Conservation (phyloP, 2,329 filamentous ascomycete genomes). For the Botrytis elliptica region DNA sequence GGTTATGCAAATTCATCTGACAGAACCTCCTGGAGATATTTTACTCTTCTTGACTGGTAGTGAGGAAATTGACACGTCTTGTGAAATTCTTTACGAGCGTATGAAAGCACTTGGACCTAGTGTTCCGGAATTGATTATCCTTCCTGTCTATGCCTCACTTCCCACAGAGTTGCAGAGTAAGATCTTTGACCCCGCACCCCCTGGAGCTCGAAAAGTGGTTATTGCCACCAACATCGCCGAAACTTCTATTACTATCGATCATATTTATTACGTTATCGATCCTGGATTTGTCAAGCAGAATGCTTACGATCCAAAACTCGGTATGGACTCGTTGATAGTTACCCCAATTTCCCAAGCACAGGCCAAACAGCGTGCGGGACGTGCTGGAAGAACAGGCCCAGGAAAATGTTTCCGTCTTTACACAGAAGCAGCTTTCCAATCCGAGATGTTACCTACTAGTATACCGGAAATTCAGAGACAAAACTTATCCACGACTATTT, state of each 20-base stretch:
- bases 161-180: constrained; percentile 90
- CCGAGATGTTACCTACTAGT: constrained; percentile 93
- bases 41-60: constrained; percentile 96
- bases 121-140: constrained; percentile 86
- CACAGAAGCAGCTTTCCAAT: constrained; percentile 92
- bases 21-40: constrained; percentile 89
- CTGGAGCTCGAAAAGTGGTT: constrained; percentile 85
- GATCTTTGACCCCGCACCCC: constrained; percentile 91
- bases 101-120: constrained; percentile 93
- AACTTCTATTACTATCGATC: constrained; percentile 95
- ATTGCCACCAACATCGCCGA: constrained; percentile 99
- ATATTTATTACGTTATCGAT: constrained; percentile 96
- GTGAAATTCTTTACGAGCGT: constrained; percentile 87
- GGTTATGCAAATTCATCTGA: constrained; percentile 97
- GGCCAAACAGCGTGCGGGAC: constrained; percentile 88
- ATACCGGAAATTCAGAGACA: constrained; percentile 96
- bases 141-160: constrained; percentile 94
- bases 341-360: constrained; percentile 97
- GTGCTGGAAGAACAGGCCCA: constrained; percentile 90
- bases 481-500: constrained; percentile 87
- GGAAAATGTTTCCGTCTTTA: constrained; percentile 96
- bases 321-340: constrained; percentile 95
- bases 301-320: constrained; percentile 92
- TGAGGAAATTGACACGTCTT: constrained; percentile 95
- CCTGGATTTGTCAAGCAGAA: constrained; percentile 98